Evolutionary conservation across 495 filamentous ascomycete genomes (phyloP).

Genomic region (Staphylotrichum longicolle): DNA sequence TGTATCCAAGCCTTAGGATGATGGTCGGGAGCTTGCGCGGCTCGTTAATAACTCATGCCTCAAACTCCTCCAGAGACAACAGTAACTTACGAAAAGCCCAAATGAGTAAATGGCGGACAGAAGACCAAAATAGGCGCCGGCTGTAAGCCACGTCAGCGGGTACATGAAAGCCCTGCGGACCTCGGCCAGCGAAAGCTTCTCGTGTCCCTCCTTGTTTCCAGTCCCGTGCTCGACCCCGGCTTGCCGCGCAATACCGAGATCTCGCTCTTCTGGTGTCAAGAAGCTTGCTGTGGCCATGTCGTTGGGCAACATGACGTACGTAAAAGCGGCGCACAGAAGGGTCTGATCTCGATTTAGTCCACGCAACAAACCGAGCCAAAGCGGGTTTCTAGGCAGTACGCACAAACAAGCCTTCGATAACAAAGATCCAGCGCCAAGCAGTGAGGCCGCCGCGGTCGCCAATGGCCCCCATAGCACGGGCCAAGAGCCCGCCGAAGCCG

Average conservation of each 20-base stretch:
- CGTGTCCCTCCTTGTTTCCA: neutral
- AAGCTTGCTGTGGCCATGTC: neutral
- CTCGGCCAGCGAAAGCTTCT: neutral
- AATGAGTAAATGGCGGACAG: neutral
- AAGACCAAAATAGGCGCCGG: neutral
- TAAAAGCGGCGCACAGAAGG: neutral
- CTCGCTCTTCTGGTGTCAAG: neutral
- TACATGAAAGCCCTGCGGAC: neutral
- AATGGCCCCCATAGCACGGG: neutral
- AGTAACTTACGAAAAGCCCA: neutral
- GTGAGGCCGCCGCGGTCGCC: neutral
- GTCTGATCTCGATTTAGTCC: neutral
- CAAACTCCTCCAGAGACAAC: too few species aligned
- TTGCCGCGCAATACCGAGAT: neutral
- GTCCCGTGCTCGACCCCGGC: neutral
- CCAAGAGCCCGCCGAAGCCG: neutral
- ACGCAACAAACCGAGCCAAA: too few species aligned
- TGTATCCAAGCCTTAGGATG: neutral
- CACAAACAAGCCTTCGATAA: conserved; percentile 44
- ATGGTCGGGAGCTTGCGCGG: neutral
- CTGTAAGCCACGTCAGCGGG: neutral
- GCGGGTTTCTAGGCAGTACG: conserved; percentile 16
- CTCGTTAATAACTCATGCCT: too few species aligned
- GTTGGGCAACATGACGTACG: neutral
- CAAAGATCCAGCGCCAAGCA: neutral